Conservation (phyloP, 768 basidiomycete genomes). For the Rubroboletus satanas region DNA sequence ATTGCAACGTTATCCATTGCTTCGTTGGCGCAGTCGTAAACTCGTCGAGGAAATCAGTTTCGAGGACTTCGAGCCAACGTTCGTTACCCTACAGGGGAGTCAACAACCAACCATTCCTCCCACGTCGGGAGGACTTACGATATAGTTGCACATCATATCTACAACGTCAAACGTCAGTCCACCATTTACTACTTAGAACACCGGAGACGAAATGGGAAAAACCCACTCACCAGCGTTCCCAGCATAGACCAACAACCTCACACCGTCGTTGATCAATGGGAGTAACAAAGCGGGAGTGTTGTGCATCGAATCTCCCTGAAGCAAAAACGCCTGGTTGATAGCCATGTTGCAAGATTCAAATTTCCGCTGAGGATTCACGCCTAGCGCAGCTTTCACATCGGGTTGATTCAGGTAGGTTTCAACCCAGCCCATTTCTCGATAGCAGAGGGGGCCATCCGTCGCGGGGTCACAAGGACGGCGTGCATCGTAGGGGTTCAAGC, state of each 20-base stretch:
- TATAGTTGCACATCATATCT: conserved; percentile 89
- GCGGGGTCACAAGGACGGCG: conserved; percentile 67
- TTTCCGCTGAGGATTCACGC: conserved; percentile 53
- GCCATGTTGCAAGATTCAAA: conserved; percentile 76
- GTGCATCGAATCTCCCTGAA: conserved; percentile 85
- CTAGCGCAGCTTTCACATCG: conserved; percentile 72
- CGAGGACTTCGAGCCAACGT: conserved; percentile 65
- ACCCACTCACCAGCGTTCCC: conserved; percentile 66
- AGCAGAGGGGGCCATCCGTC: conserved; percentile 72
- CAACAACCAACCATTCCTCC: not conserved
- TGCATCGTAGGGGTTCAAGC: conserved; percentile 87
- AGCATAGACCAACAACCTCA: conserved; percentile 85
- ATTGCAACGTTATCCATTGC: conserved; percentile 53
- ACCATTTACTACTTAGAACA: not conserved
- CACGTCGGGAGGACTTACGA: conserved; percentile 38
- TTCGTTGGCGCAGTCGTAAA: conserved; percentile 47
- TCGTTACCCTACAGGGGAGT: conserved; percentile 57
- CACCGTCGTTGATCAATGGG: conserved; percentile 75
- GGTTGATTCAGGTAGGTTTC: conserved; percentile 84
- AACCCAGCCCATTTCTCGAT: conserved; percentile 79
- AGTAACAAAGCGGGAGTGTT: conserved; percentile 77
- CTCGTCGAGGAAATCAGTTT: conserved; percentile 57
- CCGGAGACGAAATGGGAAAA: not conserved
- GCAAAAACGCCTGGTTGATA: conserved; percentile 74
- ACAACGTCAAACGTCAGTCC: conserved; percentile 13